These are phyloP conservation scores for Candida cerambycidarum DNA, from an alignment of 805 yeast species.

Conservation along the genomic window DNA sequence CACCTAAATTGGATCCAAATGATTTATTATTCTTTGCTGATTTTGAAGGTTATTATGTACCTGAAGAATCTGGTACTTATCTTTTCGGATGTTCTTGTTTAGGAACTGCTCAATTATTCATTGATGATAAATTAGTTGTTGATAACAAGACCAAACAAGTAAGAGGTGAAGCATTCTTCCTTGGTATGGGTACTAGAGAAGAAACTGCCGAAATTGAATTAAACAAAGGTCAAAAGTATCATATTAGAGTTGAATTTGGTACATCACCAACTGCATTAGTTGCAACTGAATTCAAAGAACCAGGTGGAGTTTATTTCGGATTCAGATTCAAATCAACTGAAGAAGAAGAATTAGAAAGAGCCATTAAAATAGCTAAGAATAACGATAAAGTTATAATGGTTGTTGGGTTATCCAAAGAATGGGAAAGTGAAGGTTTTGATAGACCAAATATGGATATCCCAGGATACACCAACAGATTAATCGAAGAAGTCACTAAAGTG, in stretches of 20 bases:
- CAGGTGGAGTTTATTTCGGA: slow-evolving; percentile 27
- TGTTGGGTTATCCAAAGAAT: slow-evolving; percentile 30
- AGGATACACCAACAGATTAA: slow-evolving; percentile 25
- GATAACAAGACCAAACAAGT: slow-evolving; percentile 57
- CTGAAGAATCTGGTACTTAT: slow-evolving; percentile 49
- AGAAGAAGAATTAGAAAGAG: slow-evolving; percentile 25
- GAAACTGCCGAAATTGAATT: slow-evolving; percentile 38
- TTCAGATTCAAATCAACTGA: slow-evolving; percentile 22
- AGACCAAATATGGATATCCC: slow-evolving; percentile 31
- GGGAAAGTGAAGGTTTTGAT: slow-evolving; percentile 37
- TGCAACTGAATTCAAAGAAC: slow-evolving; percentile 20
- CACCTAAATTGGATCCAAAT: slow-evolving; percentile 19
- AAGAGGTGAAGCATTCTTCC: slow-evolving; percentile 50
- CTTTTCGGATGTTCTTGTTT: slow-evolving; percentile 51
- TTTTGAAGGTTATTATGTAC: slow-evolving; percentile 43
- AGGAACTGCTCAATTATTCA: slow-evolving; percentile 57
- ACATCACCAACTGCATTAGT: slow-evolving; percentile 17
- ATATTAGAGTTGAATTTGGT: slow-evolving; percentile 51
- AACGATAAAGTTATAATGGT: slow-evolving; percentile 30
- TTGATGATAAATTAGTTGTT: slow-evolving; percentile 52
- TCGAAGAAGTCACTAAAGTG: slow-evolving; percentile 25
- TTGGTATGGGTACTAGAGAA: slow-evolving; percentile 55
- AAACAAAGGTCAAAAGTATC: slow-evolving; percentile 46
- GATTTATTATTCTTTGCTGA: slow-evolving; percentile 40
- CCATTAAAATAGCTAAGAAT: slow-evolving; percentile 26